Conservation (phyloP, 352 stramenopile species). For the Elongisporangium undulatum region DNA sequence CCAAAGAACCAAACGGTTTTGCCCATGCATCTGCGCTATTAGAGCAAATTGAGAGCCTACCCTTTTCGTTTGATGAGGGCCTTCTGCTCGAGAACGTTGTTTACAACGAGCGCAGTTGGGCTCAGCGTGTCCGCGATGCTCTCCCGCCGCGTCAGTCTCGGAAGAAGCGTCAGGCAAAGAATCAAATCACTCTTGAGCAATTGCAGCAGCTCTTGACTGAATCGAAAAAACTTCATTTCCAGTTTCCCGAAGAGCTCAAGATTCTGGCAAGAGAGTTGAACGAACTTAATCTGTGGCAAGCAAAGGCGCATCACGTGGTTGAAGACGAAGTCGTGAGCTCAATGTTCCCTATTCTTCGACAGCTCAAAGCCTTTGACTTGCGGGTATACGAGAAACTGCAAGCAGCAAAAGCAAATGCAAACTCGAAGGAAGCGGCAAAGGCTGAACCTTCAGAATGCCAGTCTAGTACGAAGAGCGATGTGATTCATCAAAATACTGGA, state of each 20-base stretch:
- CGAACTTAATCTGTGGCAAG: slow-evolving; percentile 58
- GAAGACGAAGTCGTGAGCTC: slow-evolving; percentile 27
- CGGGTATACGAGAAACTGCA: slow-evolving; percentile 55
- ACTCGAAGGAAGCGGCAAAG: slow-evolving; percentile 11
- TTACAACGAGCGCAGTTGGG: slow-evolving; percentile 56
- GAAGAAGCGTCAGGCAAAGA: slow-evolving; percentile 69
- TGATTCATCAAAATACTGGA: background rate
- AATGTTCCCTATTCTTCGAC: slow-evolving; percentile 31
- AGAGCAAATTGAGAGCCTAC: slow-evolving; percentile 60
- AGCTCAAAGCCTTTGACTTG: slow-evolving; percentile 60
- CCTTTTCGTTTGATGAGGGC: slow-evolving; percentile 73
- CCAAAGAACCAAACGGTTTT: slow-evolving; percentile 30
- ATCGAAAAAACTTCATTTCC: slow-evolving; percentile 51
- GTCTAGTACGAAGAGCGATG: slow-evolving; percentile 7
- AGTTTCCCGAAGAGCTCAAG: slow-evolving; percentile 74
- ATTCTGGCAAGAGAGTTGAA: slow-evolving; percentile 73
- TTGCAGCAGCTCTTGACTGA: slow-evolving; percentile 52
- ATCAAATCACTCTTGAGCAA: slow-evolving; percentile 54
- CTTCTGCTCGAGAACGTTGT: slow-evolving; percentile 51
- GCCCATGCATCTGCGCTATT: slow-evolving; percentile 45
- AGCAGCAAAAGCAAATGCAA: slow-evolving; percentile 41
- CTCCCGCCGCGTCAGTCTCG: slow-evolving; percentile 74
- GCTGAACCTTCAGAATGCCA: slow-evolving; percentile 4
- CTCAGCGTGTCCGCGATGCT: slow-evolving; percentile 61
- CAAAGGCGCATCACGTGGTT: slow-evolving; percentile 50